phyloP scores from a whole-genome alignment of 352 stramenopile species.

The Elongisporangium anandrum region DNA sequence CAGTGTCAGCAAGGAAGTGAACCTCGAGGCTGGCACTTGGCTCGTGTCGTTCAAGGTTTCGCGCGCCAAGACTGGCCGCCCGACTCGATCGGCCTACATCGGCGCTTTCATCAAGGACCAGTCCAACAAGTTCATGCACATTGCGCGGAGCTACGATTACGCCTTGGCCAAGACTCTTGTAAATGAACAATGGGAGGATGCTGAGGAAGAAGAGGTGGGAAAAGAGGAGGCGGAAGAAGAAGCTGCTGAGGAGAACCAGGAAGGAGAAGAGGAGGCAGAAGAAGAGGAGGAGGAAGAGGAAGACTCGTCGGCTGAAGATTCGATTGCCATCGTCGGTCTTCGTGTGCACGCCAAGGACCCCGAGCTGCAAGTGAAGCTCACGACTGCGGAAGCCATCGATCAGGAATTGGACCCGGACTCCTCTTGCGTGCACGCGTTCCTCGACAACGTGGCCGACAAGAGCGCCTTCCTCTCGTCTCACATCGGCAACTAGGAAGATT shows the following conservation, averaged over 20 bases:
- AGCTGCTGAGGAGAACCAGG: slow-evolving; percentile 7
- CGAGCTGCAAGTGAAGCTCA: slow-evolving; percentile 13
- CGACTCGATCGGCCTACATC: slow-evolving; percentile 18
- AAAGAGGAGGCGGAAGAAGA: slow-evolving; percentile 15
- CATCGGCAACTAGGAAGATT: slow-evolving; percentile 1
- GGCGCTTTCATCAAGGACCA: slow-evolving; percentile 13
- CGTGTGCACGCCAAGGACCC: slow-evolving; percentile 31
- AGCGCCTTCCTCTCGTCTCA: slow-evolving; percentile 10
- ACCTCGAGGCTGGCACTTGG: slow-evolving; percentile 21
- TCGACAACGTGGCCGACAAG: slow-evolving; percentile 9
- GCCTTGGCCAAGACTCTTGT: slow-evolving; percentile 16
- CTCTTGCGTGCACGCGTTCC: slow-evolving; percentile 21
- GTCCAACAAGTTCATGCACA: slow-evolving; percentile 32
- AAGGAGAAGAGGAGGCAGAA: slow-evolving; percentile 11
- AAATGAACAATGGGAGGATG: slow-evolving; percentile 3
- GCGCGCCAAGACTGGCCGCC: slow-evolving; percentile 11
- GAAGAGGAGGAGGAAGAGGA: slow-evolving; percentile 7
- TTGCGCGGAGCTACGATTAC: slow-evolving; percentile 31
- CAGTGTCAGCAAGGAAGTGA: slow-evolving; percentile 32
- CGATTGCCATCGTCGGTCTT: slow-evolving; percentile 20
- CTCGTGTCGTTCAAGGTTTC: slow-evolving; percentile 23
- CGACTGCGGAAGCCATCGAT: slow-evolving; percentile 8
- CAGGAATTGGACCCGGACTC: slow-evolving; percentile 18
- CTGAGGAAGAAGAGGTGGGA: slow-evolving; percentile 6
- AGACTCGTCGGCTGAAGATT: slow-evolving; percentile 14